Evolutionary conservation across 805 yeast genomes (phyloP).

Genomic region (Cyberlindnera sargentensis): DNA sequence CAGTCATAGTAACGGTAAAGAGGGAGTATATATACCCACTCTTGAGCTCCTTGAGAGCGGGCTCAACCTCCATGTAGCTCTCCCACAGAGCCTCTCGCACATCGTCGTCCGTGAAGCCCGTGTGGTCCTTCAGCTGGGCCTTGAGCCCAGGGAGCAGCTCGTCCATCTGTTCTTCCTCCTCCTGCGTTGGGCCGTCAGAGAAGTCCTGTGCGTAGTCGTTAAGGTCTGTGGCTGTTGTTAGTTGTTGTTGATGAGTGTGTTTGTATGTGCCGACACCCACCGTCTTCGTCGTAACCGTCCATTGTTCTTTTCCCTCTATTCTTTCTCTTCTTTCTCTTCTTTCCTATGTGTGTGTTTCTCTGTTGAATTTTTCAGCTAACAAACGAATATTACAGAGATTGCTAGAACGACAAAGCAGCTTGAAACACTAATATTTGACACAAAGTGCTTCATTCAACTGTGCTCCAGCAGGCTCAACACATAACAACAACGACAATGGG

Average conservation of each 20-base stretch:
- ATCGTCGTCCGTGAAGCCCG: conserved; percentile 38
- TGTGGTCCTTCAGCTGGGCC: conserved; percentile 29
- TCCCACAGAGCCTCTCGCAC: conserved; percentile 54
- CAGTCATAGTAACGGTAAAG: neutral
- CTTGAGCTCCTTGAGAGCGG: conserved; percentile 39
- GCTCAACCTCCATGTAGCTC: conserved; percentile 49
- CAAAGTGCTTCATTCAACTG: too few relatives aligned
- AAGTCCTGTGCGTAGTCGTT: conserved; percentile 25
- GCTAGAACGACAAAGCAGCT: too few relatives aligned
- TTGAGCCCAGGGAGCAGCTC: conserved; percentile 38
- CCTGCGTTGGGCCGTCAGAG: conserved; percentile 31
- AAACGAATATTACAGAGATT: too few relatives aligned
- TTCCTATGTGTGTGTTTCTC: too few relatives aligned
- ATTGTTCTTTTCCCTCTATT: neutral
- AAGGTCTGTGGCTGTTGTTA: conserved; percentile 7
- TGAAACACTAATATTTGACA: too few relatives aligned
- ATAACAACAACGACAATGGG: neutral
- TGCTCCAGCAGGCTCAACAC: too few relatives aligned
- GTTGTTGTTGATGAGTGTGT: too few relatives aligned
- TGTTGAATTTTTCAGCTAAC: too few relatives aligned
- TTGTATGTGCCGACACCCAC: conserved; percentile 7
- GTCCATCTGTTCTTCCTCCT: conserved; percentile 34
- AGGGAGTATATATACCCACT: conserved; percentile 14
- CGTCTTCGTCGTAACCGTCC: conserved; percentile 21
- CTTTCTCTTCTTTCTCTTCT: too few relatives aligned